Evolutionary conservation across 2,329 filamentous ascomycete species (phyloP), one percentile per base, ranked within the genome.

Genomic region (Xylaria sp.): DNA sequence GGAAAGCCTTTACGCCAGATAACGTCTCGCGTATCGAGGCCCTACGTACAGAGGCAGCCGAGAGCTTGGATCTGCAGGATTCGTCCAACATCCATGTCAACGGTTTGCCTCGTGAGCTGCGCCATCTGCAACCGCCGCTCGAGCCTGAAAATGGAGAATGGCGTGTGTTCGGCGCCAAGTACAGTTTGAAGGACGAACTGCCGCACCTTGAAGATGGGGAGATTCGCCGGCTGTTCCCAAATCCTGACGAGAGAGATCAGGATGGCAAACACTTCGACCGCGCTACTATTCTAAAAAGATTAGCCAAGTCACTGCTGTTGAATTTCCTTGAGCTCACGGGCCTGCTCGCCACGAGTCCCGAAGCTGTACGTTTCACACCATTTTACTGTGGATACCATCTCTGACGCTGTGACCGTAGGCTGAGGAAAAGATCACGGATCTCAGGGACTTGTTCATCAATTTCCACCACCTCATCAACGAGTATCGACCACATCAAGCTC

Each of bases 391-490:
- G 4, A 11, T 47, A 3, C 28, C 40, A 2, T 21, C 15, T 52
- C 57, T 65, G 57, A 67, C 45, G 17, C 37, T 23, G 14, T 31
- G 58, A 67, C 65, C 21, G 50, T 70, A 89, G 74, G 90, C 88
- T 54, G 81, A 85, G 25, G 83, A 87, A 43, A 96, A 96, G 74
- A 83, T 94, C 47, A 82, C 87, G 46, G 90, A 98, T 75, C 78
- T 99, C 33, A 85, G 90, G 71, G 93, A 89, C 15, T 80, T 98
- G 28, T 89, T 96, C 66, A 89, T 94, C 76, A 98, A 98, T 76
- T 90, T 96, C 72, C 93, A 97, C 77, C 92, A 96, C 72, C 84
- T 97, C 57, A 87, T 98, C 68, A 99, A 99, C 76, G 89, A 96
- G 76, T 83, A 76, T 57, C 88, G 80, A 89, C 2, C 91, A 88